Percentiles rank a stretch among this genome's conserved stretches.
Evolutionary conservation across 140 eudicot species (phyloP).

Genomic region (Anethum foeniculum): DNA sequence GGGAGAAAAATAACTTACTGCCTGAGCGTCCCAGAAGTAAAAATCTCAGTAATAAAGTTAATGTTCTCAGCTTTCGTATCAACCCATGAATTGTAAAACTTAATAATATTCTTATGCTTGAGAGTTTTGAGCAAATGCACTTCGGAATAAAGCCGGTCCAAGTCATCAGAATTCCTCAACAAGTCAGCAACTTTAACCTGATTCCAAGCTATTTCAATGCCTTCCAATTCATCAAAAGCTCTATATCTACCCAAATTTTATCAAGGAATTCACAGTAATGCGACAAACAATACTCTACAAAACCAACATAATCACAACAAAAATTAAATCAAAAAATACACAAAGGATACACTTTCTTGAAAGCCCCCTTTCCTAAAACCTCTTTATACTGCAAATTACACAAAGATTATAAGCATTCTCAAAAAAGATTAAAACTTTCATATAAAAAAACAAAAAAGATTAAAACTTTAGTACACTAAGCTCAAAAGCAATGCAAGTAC

Average conservation of each 20-base stretch:
- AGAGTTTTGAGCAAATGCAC: conserved; percentile 94
- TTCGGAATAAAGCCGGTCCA: conserved; percentile 86
- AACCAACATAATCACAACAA: neutral
- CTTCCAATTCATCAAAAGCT: conserved; percentile 97
- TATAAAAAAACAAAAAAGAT: neutral
- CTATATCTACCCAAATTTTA: conserved; percentile 48
- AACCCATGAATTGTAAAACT: conserved; percentile 90
- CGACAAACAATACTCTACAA: neutral
- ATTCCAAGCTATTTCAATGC: conserved; percentile 99
- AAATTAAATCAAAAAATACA: neutral
- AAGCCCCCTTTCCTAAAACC: conserved; percentile 90
- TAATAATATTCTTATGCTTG: conserved; percentile 93
- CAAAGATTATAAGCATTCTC: neutral
- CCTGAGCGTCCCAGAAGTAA: conserved; percentile 86
- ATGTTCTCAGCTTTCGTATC: conserved; percentile 71
- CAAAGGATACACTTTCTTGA: conserved; percentile 91
- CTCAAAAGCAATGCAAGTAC: neutral
- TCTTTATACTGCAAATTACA: conserved; percentile 78
- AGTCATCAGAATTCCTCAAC: conserved; percentile 63
- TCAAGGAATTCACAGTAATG: conserved; percentile 39
- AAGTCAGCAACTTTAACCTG: conserved; percentile 84
- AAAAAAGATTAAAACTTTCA: conserved; percentile 1
- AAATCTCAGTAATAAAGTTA: conserved; percentile 91
- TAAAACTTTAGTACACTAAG: neutral
- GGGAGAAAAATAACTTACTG: conserved; percentile 46